Conservation (phyloP, 2,329 filamentous ascomycete species). For the Mycosphaerella sp. region DNA sequence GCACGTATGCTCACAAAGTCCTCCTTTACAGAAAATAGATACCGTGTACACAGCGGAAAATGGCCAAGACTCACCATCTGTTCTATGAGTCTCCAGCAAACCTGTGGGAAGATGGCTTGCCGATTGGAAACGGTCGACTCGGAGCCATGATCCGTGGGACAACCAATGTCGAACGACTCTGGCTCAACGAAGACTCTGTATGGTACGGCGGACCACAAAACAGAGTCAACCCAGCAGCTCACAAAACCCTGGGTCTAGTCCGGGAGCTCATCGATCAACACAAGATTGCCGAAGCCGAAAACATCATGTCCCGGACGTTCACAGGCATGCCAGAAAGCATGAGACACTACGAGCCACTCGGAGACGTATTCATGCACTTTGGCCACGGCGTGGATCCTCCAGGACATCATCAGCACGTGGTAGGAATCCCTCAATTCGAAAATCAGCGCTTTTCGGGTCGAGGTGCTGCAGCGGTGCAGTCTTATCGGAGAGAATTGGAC, state of each 20-base stretch:
- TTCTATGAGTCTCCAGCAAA: not conserved
- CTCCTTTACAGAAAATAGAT: no score
- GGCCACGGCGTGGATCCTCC: conserved; percentile 2
- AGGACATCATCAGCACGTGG: not conserved
- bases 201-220: conserved; percentile 12
- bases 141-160: conserved; percentile 10
- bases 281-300: not conserved
- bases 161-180: conserved; percentile 6
- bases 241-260: conserved; percentile 1
- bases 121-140: conserved; percentile 14
- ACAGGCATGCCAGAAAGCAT: conserved; percentile 3
- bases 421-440: conserved; percentile 1
- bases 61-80: not conserved
- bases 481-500: not conserved
- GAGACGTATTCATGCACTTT: not conserved
- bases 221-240: conserved; percentile 10
- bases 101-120: conserved; percentile 12
- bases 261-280: conserved; percentile 5
- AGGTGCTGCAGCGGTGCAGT: not conserved
- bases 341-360: conserved; percentile 1
- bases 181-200: conserved; percentile 14
- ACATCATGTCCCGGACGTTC: not conserved
- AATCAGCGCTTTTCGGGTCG: not conserved
- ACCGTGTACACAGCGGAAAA: not conserved
- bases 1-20: no score